Conservation (phyloP, 2,329 filamentous ascomycete genomes). For the Xylariaceae sp. region DNA sequence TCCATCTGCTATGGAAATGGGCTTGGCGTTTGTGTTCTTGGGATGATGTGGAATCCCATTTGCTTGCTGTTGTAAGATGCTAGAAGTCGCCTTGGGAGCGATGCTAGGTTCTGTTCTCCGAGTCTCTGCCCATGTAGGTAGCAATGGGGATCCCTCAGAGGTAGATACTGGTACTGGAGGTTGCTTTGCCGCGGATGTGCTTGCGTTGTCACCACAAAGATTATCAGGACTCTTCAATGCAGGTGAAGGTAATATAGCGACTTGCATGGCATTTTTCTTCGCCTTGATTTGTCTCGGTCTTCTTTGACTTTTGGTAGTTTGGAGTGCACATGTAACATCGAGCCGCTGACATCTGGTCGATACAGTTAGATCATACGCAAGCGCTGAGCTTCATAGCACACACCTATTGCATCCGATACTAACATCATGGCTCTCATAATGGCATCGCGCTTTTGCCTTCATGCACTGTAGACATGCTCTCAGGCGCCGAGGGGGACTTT, state of each 20-base stretch:
- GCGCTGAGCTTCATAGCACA: neutral
- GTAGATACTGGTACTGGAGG: too few relatives aligned
- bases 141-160: too few relatives aligned
- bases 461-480: conserved; percentile 29
- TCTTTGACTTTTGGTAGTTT: conserved; percentile 28
- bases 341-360: conserved; percentile 24
- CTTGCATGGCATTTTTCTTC: conserved; percentile 20
- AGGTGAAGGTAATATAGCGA: neutral
- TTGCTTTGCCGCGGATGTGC: too few relatives aligned
- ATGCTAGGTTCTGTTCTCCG: too few relatives aligned
- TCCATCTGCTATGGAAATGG: neutral
- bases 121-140: too few relatives aligned
- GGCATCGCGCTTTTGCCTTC: conserved; percentile 29
- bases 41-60: conserved; percentile 2
- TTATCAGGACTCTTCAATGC: too few relatives aligned
- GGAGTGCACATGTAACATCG: conserved; percentile 22
- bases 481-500: conserved; percentile 25
- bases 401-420: conserved; percentile 26
- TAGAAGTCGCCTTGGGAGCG: too few relatives aligned
- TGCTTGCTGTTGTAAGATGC: too few relatives aligned
- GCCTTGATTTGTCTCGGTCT: conserved; percentile 28
- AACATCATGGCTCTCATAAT: conserved; percentile 23
- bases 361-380: conserved; percentile 1
- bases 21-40: too few relatives aligned
- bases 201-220: too few relatives aligned